These are phyloP conservation scores for Sclerotinia trifoliorum DNA, from an alignment of 2,329 filamentous ascomycete genomes.

Conservation along the genomic window DNA sequence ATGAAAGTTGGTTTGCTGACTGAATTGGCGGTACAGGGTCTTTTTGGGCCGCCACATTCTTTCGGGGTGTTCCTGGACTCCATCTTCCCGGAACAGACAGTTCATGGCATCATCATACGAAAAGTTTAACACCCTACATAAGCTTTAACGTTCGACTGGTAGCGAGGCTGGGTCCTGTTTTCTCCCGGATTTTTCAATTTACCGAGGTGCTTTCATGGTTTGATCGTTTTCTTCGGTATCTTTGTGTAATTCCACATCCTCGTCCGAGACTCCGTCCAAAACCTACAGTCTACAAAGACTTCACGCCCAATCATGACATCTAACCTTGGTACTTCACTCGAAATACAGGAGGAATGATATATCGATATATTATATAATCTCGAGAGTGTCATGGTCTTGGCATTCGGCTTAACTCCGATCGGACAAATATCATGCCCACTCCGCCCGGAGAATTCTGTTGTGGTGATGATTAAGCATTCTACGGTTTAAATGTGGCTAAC, in stretches of 20 bases:
- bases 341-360: neutral
- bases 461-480: no score
- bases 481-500: no score
- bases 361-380: neutral
- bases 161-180: slow-evolving; percentile 15
- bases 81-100: slow-evolving; percentile 1
- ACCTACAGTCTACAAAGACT: neutral
- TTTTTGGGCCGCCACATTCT: neutral
- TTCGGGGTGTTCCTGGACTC: slow-evolving; percentile 6
- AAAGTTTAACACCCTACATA: neutral
- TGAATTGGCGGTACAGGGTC: neutral
- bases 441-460: no score
- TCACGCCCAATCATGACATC: neutral
- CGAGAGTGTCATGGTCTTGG: no score
- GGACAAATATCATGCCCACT: no score
- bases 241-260: neutral
- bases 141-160: slow-evolving; percentile 9
- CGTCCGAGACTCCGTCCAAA: neutral
- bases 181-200: neutral
- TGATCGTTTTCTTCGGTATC: neutral
- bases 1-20: neutral
- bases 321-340: neutral
- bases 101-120: neutral
- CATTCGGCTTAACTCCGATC: no score
- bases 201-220: neutral